Evolutionary conservation across 148 eudicot genomes (phyloP), one percentile per base, ranked within the genome.

Genomic region (Spergularia marina): DNA sequence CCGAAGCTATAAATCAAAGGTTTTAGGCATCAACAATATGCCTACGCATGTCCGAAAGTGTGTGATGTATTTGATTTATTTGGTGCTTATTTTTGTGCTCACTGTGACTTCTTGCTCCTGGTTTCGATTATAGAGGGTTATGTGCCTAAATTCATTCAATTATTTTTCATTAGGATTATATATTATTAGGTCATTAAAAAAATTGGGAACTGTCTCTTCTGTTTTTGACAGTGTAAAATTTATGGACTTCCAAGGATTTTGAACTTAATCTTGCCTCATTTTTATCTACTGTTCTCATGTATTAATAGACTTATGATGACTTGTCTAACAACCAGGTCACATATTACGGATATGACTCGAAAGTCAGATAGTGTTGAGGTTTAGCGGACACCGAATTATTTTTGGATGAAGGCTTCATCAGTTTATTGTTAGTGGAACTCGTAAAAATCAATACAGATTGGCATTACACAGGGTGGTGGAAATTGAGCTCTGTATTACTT

Each of bases 261-360:
- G 36, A 2, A 30, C 36, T 2, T 30, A 2, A 30, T 41, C 49
- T 44, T 6, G 49, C 49, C 49, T 44, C 36, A 44, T 9, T 44
- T 6, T 44, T 44, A 9, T 44, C 4, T 6, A 44, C 7, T 44
- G 3, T 44, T 44, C 10, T 6, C 7, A 44, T 44, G 10, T 44
- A 9, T 44, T 44, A 44, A 6, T 44, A 9, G 7, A 44, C 49
- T 44, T 44, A 44, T 44, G 49, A 44, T 9, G 5, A 44, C 49
- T 9, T 44, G 49, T 44, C 9, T 44, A 44, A 9, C 7, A 44
- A 6, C 49, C 1, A 44, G 70, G 70, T 64, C 77, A 53, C 65
- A 52, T 55, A 17, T 74, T 62, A 53, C 12, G 76, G 52, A 68
- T 62, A 40, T 76, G 44, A 41, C 6, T 7, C 44, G 49, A 44